A percentile compares a stretch with the other conserved stretches of the same genome.
Evolutionary conservation across 2,329 filamentous ascomycete genomes (phyloP).

Genomic region (Aureobasidium sp.): DNA sequence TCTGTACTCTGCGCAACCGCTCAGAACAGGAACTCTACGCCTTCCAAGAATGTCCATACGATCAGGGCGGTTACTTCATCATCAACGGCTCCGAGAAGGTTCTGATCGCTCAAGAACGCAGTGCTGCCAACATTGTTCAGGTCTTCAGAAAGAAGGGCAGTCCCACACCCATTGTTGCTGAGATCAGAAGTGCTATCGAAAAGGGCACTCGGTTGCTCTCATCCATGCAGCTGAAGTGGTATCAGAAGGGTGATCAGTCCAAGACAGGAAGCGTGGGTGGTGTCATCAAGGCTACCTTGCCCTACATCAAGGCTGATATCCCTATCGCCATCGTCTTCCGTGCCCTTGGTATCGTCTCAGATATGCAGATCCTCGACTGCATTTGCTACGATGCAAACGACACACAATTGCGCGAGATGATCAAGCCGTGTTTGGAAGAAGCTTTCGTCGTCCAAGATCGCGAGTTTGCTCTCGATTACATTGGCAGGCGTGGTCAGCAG

Average conservation of each 20-base stretch:
- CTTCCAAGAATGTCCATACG: constrained; percentile 94
- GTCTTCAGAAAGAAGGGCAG: constrained; percentile 99
- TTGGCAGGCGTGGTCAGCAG: constrained; percentile 82
- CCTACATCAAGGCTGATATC: constrained; percentile 89
- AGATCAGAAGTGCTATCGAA: constrained; percentile 93
- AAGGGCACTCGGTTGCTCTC: constrained; percentile 94
- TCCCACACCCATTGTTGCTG: constrained; percentile 85
- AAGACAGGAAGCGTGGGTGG: constrained; percentile 69
- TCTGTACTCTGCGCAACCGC: constrained; percentile 80
- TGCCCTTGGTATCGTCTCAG: constrained; percentile 89
- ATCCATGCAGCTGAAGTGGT: constrained; percentile 83
- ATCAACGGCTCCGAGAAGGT: constrained; percentile 99
- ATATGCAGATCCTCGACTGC: constrained; percentile 96
- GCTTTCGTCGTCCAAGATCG: constrained; percentile 93
- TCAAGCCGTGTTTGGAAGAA: constrained; percentile 95
- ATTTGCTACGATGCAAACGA: constrained; percentile 95
- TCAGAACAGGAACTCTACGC: constrained; percentile 80
- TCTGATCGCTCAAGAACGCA: constrained; percentile 93
- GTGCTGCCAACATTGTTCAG: constrained; percentile 96
- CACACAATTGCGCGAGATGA: constrained; percentile 93
- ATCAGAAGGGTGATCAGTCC: constrained; percentile 73
- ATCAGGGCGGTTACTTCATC: constrained; percentile 97
- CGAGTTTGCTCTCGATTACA: constrained; percentile 89
- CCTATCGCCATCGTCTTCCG: constrained; percentile 94
- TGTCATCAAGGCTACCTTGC: constrained; percentile 83